Evolutionary conservation across 1,284 basidiomycete genomes (phyloP), one percentile per base, ranked within the genome.

Genomic region (Cryptococcus wingfieldii): DNA sequence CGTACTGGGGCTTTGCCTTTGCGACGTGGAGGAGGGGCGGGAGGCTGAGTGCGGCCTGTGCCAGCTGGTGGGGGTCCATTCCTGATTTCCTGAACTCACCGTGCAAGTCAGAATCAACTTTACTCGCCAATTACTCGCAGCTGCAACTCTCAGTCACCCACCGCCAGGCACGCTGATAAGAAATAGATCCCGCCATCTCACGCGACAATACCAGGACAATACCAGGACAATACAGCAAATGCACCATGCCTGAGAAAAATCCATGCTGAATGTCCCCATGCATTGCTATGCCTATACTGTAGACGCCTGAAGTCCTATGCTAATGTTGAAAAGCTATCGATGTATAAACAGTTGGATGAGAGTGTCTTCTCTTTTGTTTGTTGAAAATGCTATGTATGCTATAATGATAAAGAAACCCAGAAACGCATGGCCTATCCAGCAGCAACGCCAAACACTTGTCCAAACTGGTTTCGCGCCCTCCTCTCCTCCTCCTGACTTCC

Each of bases 361-460:
- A 44, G 18, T 18, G n/a, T 16, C 10, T 10, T 18, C 42, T 12
- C 42, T 50, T 41, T 50, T 50, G 38, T 23, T 13, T 34, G 50
- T 28, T 28, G 37, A 28, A 19, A 25, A 44, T 42, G 49, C 38
- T 12, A 42, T n/a, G 14, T 44, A 19, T 38, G 39, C 34, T 39
- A 47, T 39, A 51, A 38, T 27, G n/a, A 4, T 47, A 10, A 27
- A 14, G 16, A 12, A 14, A 31, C 18, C 25, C 18, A 12, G 16
- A 23, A 28, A 16, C 23, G 4, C 46, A 19, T 45, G 23, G 3
- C 43, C 45, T 43, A 52, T 58, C 58, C 53, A n/a, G 55, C 59
- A 46, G 65, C 65, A n/a, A 67, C 51, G 23, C 63, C 64, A 49
- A 64, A 68, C 10, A 68, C 58, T 23, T 58, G 57, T 23, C 61